phyloP scores from a whole-genome alignment of 306 rosid species.

The Rosa rugosa region DNA sequence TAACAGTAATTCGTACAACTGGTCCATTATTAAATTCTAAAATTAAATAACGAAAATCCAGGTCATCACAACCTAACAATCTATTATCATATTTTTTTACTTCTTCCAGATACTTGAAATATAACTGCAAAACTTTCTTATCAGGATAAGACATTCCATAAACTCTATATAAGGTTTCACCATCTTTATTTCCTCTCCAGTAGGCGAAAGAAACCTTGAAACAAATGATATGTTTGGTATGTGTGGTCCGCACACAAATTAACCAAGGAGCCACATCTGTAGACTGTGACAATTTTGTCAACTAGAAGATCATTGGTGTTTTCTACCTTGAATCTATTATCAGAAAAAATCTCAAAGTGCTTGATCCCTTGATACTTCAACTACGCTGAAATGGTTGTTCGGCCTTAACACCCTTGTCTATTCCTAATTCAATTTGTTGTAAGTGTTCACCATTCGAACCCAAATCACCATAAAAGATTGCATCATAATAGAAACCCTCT shows the following conservation, averaged over 20 bases:
- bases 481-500: conserved; percentile 98
- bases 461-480: conserved; percentile 71
- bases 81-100: conserved; percentile 95
- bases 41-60: too few species aligned
- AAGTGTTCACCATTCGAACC: conserved; percentile 91
- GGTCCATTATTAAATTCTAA: too few species aligned
- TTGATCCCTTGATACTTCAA: conserved; percentile 84
- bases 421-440: conserved; percentile 60
- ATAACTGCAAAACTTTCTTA: conserved; percentile 68
- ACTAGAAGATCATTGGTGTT: conserved; percentile 88
- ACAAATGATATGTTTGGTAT: conserved; percentile 96
- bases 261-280: conserved; percentile 92
- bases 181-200: conserved; percentile 91
- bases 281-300: conserved; percentile 89
- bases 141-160: conserved; percentile 98
- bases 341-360: conserved; percentile 84
- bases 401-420: conserved; percentile 71
- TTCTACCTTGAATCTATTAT: conserved; percentile 90
- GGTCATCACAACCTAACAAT: conserved; percentile 47
- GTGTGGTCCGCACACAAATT: conserved; percentile 97
- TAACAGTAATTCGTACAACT: too few species aligned
- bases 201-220: conserved; percentile 96
- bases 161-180: conserved; percentile 93
- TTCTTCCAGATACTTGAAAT: conserved; percentile 66
- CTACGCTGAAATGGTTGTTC: conserved; percentile 88